A percentile compares a stretch with the other conserved stretches of the same genome.
These are phyloP conservation scores for Scytalidium sp. DNA, from an alignment of 2,329 filamentous ascomycete genomes.

Conservation along the genomic window DNA sequence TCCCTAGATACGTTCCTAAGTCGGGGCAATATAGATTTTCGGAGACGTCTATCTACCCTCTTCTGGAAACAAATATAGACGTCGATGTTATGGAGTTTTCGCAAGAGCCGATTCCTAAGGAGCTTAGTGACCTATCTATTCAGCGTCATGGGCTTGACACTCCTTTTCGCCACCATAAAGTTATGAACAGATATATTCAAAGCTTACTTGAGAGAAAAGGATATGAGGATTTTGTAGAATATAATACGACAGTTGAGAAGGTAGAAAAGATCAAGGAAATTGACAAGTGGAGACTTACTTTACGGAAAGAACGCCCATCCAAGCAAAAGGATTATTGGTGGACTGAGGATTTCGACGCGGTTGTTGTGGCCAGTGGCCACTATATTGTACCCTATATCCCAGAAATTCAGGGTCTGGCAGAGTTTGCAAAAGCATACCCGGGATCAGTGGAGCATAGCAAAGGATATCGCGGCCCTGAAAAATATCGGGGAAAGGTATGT, in stretches of 20 bases:
- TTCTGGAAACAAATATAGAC: conserved; percentile 60
- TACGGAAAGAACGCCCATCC: conserved; percentile 35
- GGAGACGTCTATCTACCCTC: conserved; percentile 56
- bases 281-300: conserved; percentile 47
- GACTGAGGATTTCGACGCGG: conserved; percentile 59
- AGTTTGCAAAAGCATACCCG: conserved; percentile 51
- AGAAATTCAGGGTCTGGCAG: conserved; percentile 50
- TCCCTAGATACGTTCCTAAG: conserved; percentile 42
- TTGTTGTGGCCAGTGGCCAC: conserved; percentile 65
- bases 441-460: conserved; percentile 64
- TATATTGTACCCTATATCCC: conserved; percentile 63
- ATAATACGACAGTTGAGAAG: conserved; percentile 58
- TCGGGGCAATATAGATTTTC: conserved; percentile 41
- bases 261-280: conserved; percentile 42
- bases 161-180: conserved; percentile 56
- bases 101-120: conserved; percentile 47
- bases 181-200: conserved; percentile 53
- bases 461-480: conserved; percentile 60
- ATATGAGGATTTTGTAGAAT: conserved; percentile 47
- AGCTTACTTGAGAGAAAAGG: conserved; percentile 46
- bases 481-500: conserved; percentile 49
- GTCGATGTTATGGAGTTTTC: conserved; percentile 55
- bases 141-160: conserved; percentile 51
- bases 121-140: conserved; percentile 37
- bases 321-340: conserved; percentile 54